A percentile compares a stretch with the other conserved stretches of the same genome.
phyloP scores from a whole-genome alignment of 176 grass and related monocot species.

The Bonia amplexicaulis region DNA sequence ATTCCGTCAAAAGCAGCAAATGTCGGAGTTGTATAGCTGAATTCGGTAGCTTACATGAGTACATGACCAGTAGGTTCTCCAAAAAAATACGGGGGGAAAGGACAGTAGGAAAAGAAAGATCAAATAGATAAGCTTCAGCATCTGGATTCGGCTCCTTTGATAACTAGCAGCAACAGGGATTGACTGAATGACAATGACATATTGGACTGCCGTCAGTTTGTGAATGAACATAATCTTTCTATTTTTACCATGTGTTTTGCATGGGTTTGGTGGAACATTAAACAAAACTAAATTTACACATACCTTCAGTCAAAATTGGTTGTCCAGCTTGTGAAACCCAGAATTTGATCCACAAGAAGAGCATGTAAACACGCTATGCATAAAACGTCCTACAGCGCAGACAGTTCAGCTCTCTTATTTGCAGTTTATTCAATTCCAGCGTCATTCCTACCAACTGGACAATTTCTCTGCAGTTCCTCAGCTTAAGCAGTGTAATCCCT shows the following conservation, averaged over 20 bases:
- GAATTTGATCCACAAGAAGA: slow-evolving; percentile 5
- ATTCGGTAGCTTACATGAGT: neutral
- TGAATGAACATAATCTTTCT: neutral
- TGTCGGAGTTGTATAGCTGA: neutral
- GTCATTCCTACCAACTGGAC: neutral
- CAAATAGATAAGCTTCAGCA: neutral
- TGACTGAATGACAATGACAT: neutral
- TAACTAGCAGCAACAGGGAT: neutral
- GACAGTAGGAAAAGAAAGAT: neutral
- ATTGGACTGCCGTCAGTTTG: neutral
- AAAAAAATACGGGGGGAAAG: too few relatives aligned
- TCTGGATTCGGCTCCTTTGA: neutral
- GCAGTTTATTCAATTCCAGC: slow-evolving; percentile 22
- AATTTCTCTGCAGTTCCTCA: neutral
- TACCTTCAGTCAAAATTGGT: slow-evolving; percentile 8
- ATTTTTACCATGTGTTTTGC: neutral
- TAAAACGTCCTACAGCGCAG: neutral
- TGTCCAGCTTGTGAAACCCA: neutral
- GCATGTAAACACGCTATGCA: neutral
- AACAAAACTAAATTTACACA: neutral
- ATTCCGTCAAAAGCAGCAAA: neutral
- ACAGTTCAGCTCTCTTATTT: slow-evolving; percentile 19
- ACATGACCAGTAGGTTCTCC: neutral
- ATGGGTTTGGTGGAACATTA: neutral
- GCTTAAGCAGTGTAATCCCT: neutral